These are phyloP conservation scores for Hypericum perforatum DNA, from an alignment of 345 rosid genomes.

Conservation along the genomic window DNA sequence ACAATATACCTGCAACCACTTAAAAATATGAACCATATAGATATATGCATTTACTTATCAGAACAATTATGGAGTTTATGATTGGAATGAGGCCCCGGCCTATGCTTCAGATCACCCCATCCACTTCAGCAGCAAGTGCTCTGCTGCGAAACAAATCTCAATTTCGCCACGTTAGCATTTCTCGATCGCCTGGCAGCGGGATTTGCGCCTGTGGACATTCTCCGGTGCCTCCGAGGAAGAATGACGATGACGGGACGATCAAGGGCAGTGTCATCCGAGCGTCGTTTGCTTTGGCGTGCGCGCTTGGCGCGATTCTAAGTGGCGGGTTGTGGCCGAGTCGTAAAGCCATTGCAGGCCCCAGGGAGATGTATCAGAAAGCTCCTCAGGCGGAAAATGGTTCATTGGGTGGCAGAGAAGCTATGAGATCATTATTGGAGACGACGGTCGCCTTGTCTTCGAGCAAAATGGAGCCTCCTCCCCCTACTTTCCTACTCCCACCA, in stretches of 20 bases:
- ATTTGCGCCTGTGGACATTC: slow-evolving; percentile 13
- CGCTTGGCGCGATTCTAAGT: slow-evolving; percentile 28
- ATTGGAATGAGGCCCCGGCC: too few relatives aligned
- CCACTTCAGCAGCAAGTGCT: too few relatives aligned
- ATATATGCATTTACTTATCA: too few relatives aligned
- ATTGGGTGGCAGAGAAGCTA: slow-evolving; percentile 34
- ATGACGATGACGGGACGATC: slow-evolving; percentile 7
- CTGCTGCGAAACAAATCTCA: too few relatives aligned
- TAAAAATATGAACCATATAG: too few relatives aligned
- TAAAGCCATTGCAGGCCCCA: slow-evolving; percentile 36
- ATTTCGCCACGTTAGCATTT: too few relatives aligned
- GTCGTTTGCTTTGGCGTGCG: slow-evolving; percentile 40
- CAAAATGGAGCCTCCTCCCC: slow-evolving; percentile 8
- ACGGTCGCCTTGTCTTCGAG: slow-evolving; percentile 34
- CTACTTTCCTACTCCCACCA: slow-evolving; percentile 19
- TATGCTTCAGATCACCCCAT: too few relatives aligned
- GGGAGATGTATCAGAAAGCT: slow-evolving; percentile 33
- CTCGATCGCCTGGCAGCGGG: too few relatives aligned
- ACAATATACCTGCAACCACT: too few relatives aligned
- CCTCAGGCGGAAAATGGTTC: slow-evolving; percentile 15
- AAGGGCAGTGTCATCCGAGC: slow-evolving; percentile 22
- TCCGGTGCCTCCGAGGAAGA: slow-evolving; percentile 17
- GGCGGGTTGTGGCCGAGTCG: slow-evolving; percentile 24
- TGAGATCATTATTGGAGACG: slow-evolving; percentile 46
- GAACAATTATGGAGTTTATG: too few relatives aligned